phyloP scores from a whole-genome alignment of 176 grass and related monocot species.

The Zoysia japonica region DNA sequence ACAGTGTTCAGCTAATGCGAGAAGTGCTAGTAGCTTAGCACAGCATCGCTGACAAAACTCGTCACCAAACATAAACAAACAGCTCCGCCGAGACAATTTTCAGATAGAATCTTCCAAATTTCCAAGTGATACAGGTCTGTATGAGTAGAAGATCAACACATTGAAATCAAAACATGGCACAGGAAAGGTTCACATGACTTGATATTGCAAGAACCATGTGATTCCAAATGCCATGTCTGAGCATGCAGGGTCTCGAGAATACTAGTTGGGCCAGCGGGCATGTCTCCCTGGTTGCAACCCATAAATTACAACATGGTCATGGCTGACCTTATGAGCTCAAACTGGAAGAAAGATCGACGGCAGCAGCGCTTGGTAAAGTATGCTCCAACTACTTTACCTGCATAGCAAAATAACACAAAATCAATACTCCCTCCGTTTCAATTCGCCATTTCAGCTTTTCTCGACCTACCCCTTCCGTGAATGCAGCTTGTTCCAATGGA shows the following conservation, averaged over 20 bases:
- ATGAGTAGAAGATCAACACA: background rate
- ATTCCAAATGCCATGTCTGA: constrained; percentile 11
- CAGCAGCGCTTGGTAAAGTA: constrained; percentile 36
- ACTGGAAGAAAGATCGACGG: constrained; percentile 44
- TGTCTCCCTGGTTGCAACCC: constrained; percentile 15
- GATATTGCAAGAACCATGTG: constrained; percentile 7
- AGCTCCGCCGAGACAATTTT: no score
- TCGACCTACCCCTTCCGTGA: no score
- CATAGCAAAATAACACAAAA: constrained; percentile 16
- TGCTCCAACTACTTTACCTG: constrained; percentile 49
- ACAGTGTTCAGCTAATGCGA: background rate
- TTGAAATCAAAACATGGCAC: constrained; percentile 2
- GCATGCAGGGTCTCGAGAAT: background rate
- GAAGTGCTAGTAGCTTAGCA: background rate
- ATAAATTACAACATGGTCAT: constrained; percentile 53
- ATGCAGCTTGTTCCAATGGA: background rate
- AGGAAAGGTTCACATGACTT: background rate
- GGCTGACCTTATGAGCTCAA: constrained; percentile 56
- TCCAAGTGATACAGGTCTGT: background rate
- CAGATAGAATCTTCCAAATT: background rate
- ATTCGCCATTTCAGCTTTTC: no score
- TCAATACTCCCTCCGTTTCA: constrained; percentile 1
- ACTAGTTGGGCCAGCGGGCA: constrained; percentile 19
- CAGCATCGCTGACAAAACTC: background rate
- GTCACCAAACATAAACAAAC: background rate